Percentiles rank a stretch among this genome's conserved stretches.
phyloP scores from a whole-genome alignment of 1,139 yeast species.

The Candida gigantensis region DNA sequence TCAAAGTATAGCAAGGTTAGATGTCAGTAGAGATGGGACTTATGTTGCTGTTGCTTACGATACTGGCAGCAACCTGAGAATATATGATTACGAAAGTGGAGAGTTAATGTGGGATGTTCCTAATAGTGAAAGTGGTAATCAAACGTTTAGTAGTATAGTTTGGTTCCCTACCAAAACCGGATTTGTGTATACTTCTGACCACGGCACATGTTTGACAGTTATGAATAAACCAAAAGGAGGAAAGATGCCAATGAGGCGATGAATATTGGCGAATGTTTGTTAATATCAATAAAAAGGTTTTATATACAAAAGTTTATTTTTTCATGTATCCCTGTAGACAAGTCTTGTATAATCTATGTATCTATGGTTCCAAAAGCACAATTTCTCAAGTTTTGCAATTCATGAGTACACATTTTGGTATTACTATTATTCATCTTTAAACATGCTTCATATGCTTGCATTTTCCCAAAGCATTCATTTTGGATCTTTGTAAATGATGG shows the following conservation, averaged over 20 bases:
- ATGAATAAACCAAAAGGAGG: conserved; percentile 20
- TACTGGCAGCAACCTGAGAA: conserved; percentile 35
- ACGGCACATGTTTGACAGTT: conserved; percentile 32
- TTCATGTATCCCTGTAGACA: too few species aligned
- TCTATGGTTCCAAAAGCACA: conserved; percentile 36
- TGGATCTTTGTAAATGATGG: conserved; percentile 68
- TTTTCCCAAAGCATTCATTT: conserved; percentile 53
- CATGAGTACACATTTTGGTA: conserved; percentile 36
- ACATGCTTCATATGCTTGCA: conserved; percentile 64
- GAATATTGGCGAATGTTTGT: too few species aligned
- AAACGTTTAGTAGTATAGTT: conserved; percentile 32
- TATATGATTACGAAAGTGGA: conserved; percentile 38
- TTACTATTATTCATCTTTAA: conserved; percentile 40
- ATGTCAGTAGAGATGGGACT: conserved; percentile 46
- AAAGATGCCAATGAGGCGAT: too few species aligned
- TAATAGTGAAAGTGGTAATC: conserved; percentile 37
- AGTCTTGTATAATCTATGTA: conserved; percentile 2
- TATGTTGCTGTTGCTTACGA: conserved; percentile 48
- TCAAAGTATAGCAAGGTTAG: conserved; percentile 49
- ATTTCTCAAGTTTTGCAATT: conserved; percentile 33
- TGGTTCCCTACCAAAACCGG: conserved; percentile 46
- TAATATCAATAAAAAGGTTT: too few species aligned
- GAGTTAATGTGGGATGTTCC: conserved; percentile 37
- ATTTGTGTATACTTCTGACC: conserved; percentile 36
- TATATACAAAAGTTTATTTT: too few species aligned